Evolutionary conservation across 352 stramenopile species (phyloP), one percentile per base, ranked within the genome.

Genomic region (Phytophthora tubulina): DNA sequence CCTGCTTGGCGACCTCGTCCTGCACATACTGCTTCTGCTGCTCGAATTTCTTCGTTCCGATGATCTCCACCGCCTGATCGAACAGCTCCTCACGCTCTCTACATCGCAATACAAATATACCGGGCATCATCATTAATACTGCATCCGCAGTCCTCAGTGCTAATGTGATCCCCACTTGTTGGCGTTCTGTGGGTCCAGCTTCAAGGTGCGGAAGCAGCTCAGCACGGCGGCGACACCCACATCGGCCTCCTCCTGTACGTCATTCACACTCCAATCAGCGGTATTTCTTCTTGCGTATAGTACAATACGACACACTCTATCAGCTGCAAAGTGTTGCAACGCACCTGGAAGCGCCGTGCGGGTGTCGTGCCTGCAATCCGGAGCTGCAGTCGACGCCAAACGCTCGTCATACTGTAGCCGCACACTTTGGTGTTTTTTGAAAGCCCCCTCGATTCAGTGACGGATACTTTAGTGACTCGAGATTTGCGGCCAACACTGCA

Each of bases 11-110:
- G 27, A 93, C 69, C 64, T 90, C 72, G 9, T 82, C 59, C 55
- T 95, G 87, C 52, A 93, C 85, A 57, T 87, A 92, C 42, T 80
- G 56, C 69, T 90, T 90, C 64, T 96, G 89, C 72, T 96, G 76
- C 38, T 94, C 87, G 56, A 94, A 95, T 46, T 93, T 91, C 54
- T 91, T 91, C 60, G 80, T 82, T 39, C 91, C 78, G 70, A 96
- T 80, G 33, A 78, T 70, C 41, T 78, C 79, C 36, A 96, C 87
- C 4, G 89, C 89, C 67, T 92, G 69, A 44, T 94, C 73, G 59
- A 96, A 96, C 35, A 96, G 67, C 38, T 93, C 80, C 35, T 75
- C 81, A 39, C 88, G 83, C 6, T 93, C 78, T 66, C 87, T 96
- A 57, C 46, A 57, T 13, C 48, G 38, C 48, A 56, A 45, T 15